Evolutionary conservation across 2,329 filamentous ascomycete genomes (phyloP), one percentile per base, ranked within the genome.

Genomic region (Tolypocladium paradoxum): DNA sequence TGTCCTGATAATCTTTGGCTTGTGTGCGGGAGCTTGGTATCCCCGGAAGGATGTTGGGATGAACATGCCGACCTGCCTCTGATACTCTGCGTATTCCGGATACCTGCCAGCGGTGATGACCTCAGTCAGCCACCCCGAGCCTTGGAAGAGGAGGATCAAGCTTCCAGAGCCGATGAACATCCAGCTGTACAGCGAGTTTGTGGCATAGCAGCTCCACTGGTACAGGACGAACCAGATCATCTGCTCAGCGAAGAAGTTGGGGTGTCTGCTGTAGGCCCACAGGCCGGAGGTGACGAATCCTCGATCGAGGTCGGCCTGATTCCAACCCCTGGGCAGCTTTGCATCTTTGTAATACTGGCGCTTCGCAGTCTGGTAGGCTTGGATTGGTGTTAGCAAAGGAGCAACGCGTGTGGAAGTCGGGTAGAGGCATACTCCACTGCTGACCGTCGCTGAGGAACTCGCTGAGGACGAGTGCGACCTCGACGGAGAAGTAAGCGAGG

Each of bases 161-260:
- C 76, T 74, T 5, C 85, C 64, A 0, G 85, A 78, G 9, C 92
- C 93, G 11, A 81, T 66, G 49, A 81, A 82, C 1, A 87, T 84
- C 89, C 91, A 99, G 69, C 87, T 92, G 66, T 85, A 84, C 43
- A 85, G 74, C 2, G 77, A 82, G 53, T 83, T 79, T 34, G 85
- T 88, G 52, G 84, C 79, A 65, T 82, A 86, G 69, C 87, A 92
- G 59, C 81, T 83, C 93, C 92, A 99, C 63, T 89, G 81, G 69
- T 97, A 97, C 51, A 97, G 70, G 9, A 83, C 73, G 52, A 95
- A 77, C 93, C 93, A 99, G 62, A 97, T 83, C 33, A 83, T 76
- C 71, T 97, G 93, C 71, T 99, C 93, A 6, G 88, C 89, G 6
- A 88, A 83, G 65, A 97, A 99, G 69, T 99, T 99, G 48, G 93